A percentile compares a stretch with the other conserved stretches of the same genome.
phyloP scores from a whole-genome alignment of 1,284 basidiomycete species.

The Heimioporus retisporus region DNA sequence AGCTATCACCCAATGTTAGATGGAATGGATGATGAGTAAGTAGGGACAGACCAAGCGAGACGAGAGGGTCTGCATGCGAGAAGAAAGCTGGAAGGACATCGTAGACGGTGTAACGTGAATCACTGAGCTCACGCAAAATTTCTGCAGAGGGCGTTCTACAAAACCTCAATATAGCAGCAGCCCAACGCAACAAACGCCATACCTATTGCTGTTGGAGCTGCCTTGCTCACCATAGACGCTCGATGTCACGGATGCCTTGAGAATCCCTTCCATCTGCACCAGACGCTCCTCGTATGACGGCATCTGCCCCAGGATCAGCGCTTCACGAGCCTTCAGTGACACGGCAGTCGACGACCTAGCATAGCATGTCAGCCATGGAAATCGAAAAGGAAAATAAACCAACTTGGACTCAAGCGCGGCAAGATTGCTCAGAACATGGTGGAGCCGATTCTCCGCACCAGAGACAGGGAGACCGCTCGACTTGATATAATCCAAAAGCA shows the following conservation, averaged over 20 bases:
- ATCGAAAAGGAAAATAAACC: constrained; percentile 32
- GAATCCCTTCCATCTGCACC: constrained; percentile 94
- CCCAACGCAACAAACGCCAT: constrained; percentile 21
- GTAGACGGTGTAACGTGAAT: constrained; percentile 97
- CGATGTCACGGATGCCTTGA: constrained; percentile 89
- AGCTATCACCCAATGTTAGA: constrained; percentile 59
- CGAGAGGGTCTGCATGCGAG: constrained; percentile 85
- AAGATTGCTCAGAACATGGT: constrained; percentile 81
- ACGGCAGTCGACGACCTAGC: constrained; percentile 87
- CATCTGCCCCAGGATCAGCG: constrained; percentile 95
- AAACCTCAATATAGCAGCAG: not conserved
- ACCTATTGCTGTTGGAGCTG: constrained; percentile 62
- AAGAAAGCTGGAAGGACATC: constrained; percentile 99
- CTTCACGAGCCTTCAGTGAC: constrained; percentile 97
- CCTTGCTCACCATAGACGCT: constrained; percentile 92
- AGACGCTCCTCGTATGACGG: constrained; percentile 97
- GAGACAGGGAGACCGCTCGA: constrained; percentile 78
- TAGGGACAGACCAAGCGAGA: constrained; percentile 75
- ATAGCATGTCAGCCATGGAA: constrained; percentile 15
- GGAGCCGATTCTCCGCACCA: constrained; percentile 75
- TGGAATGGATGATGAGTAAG: not conserved
- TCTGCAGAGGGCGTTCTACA: constrained; percentile 84
- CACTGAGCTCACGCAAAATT: constrained; percentile 92
- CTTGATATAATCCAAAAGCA: constrained; percentile 92
- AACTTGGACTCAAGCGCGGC: constrained; percentile 91